Evolutionary conservation across 441 rosid genomes (phyloP).

Genomic region (Metrosideros polymorpha): DNA sequence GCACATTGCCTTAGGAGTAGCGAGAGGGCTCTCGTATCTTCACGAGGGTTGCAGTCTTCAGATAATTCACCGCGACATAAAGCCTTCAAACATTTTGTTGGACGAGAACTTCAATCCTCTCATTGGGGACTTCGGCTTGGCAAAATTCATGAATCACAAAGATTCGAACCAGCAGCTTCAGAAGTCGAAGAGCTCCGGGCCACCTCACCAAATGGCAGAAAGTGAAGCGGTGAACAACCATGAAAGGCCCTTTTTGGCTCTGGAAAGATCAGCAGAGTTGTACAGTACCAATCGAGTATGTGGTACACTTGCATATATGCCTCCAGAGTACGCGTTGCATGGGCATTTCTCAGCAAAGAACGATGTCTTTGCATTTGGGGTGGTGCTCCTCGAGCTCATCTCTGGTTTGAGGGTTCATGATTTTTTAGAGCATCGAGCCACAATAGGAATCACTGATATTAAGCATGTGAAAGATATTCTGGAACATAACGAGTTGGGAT

Average conservation of each 20-base stretch:
- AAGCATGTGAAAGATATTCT: background rate
- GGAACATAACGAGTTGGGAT: background rate
- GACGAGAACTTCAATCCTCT: background rate
- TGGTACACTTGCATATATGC: background rate
- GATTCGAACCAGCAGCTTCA: background rate
- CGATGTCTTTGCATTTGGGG: background rate
- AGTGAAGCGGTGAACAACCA: background rate
- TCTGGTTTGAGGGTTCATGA: background rate
- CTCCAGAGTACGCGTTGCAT: accelerated
- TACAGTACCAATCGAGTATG: accelerated
- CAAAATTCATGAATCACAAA: background rate
- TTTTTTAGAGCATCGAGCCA: background rate
- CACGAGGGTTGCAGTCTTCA: background rate
- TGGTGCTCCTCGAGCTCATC: background rate
- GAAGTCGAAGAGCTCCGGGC: accelerated
- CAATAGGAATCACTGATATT: background rate
- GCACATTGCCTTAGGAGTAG: background rate
- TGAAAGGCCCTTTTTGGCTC: background rate
- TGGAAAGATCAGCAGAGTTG: background rate
- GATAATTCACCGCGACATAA: background rate
- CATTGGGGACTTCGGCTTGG: background rate
- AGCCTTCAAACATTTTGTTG: background rate
- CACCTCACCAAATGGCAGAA: background rate
- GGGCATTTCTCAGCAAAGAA: background rate
- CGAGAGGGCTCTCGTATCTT: background rate